Percentiles rank a stretch among this genome's conserved stretches.
These are phyloP conservation scores for Fusarium hainanense DNA, from an alignment of 2,329 filamentous ascomycete genomes.

Conservation along the genomic window DNA sequence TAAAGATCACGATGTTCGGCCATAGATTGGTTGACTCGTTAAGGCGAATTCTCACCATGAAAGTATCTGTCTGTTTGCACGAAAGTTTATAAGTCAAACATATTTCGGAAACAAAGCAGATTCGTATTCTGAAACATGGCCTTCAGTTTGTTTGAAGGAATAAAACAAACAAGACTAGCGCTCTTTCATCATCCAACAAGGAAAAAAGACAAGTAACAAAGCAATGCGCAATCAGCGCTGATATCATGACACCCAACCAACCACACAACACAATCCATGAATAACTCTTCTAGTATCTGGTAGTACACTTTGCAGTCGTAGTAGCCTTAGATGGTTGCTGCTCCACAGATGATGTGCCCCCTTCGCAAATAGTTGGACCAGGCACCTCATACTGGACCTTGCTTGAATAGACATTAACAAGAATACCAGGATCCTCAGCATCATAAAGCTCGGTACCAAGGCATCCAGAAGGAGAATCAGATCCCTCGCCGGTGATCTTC, in stretches of 20 bases:
- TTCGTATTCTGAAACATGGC: not conserved
- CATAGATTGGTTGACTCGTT: fast-evolving
- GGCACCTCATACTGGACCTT: conserved; percentile 48
- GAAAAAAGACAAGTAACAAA: not conserved
- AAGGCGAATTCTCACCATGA: not conserved
- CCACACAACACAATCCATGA: not conserved
- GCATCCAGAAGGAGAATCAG: conserved; percentile 48
- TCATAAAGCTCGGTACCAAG: conserved; percentile 53
- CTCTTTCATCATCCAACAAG: not conserved
- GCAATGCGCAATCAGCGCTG: not conserved
- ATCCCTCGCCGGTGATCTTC: conserved; percentile 57
- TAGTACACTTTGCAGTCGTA: conserved; percentile 41
- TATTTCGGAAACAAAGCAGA: not conserved
- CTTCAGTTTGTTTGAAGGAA: not conserved
- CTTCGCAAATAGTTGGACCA: conserved; percentile 46
- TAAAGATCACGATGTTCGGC: fast-evolving
- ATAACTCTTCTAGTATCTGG: conserved; percentile 13
- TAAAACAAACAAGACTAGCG: not conserved
- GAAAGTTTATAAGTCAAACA: not conserved
- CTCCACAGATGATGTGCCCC: conserved; percentile 42
- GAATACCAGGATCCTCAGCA: conserved; percentile 50
- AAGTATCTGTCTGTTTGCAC: not conserved
- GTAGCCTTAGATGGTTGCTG: conserved; percentile 44
- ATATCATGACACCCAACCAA: not conserved
- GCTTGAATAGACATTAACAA: conserved; percentile 51